Conservation (phyloP, 169 alveolate genomes). For the Plasmodium adleri region DNA sequence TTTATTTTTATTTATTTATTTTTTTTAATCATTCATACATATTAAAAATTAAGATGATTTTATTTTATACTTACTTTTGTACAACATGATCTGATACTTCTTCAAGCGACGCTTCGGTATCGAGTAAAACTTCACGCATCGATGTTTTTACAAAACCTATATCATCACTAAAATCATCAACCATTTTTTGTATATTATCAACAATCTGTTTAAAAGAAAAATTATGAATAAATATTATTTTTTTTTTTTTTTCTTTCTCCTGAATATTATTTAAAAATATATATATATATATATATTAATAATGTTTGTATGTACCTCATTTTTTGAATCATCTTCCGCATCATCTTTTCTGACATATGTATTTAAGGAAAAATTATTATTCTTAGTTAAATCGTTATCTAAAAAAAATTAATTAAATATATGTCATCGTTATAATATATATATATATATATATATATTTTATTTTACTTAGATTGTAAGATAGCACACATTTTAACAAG, state of each 20-base stretch:
- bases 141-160: constrained; percentile 20
- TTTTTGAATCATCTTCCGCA: constrained; percentile 8
- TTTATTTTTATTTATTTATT: not conserved
- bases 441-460: not conserved
- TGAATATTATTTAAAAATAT: constrained; percentile 1
- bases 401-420: constrained; percentile 15
- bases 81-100: constrained; percentile 51
- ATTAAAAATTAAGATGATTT: not conserved
- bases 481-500: constrained; percentile 20
- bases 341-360: constrained; percentile 21
- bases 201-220: constrained; percentile 14
- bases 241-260: not conserved
- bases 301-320: constrained; percentile 11
- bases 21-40: not conserved
- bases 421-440: not conserved
- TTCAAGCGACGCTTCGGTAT: constrained; percentile 48
- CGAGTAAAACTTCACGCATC: constrained; percentile 37
- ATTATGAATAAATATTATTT: not conserved
- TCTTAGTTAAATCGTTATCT: constrained; percentile 6
- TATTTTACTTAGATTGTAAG: constrained; percentile 33
- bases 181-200: constrained; percentile 37
- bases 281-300: not conserved
- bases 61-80: constrained; percentile 18
- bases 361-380: constrained; percentile 14
- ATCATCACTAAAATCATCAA: constrained; percentile 50